Base-by-base conservation (phyloP, 2,329 filamentous ascomycete genomes). In the Fonsecaea nubica region DNA sequence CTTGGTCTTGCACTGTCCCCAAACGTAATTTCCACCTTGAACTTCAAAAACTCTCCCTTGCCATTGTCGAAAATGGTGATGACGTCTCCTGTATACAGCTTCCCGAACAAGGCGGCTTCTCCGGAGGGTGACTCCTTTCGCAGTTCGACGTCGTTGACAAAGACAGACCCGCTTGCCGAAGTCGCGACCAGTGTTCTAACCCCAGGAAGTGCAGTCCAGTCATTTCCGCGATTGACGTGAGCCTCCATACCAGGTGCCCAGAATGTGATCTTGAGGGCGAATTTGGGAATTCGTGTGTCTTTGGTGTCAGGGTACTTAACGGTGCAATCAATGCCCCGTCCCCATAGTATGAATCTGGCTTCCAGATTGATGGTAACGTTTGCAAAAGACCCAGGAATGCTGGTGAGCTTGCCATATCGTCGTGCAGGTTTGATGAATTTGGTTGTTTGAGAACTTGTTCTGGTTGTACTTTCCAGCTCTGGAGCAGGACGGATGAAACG, bases 281-380 rank as follows among this genome's bases (percentile, higher is more conserved):
- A 89, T 75, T 94, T 94, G 1, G 93, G 92, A 40, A 98, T 87
- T 15, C 89, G 89, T 1, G 83, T 84, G 71, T 97, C 92, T 30
- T 81, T 79, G 35, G 77, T 80, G 56, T 89, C 81, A 0, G 85
- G 78, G 73, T 93, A 92, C 2, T 89, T 81, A 35, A 89, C 79
- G 0, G 90, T 94, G 72, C 92, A 93, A 21, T 84, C 82, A 0
- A 79, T 81, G 0, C 86, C 86, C 32, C 94, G 88, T 35, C 94
- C 94, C 88, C 92, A 98, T 0, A 89, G 90, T 0, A 89, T 87
- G 71, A 92, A 79, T 3, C 88, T 87, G 48, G 87, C 84, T 10
- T 87, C 87, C 13, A 97, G 81, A 38, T 85, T 84, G 36, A 96
- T 82, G 0, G 84, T 86, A 30, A 92, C 84, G 25, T 84, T 84